Conservation (phyloP, 106 monocot species). For the Platanthera guangdongensis region DNA sequence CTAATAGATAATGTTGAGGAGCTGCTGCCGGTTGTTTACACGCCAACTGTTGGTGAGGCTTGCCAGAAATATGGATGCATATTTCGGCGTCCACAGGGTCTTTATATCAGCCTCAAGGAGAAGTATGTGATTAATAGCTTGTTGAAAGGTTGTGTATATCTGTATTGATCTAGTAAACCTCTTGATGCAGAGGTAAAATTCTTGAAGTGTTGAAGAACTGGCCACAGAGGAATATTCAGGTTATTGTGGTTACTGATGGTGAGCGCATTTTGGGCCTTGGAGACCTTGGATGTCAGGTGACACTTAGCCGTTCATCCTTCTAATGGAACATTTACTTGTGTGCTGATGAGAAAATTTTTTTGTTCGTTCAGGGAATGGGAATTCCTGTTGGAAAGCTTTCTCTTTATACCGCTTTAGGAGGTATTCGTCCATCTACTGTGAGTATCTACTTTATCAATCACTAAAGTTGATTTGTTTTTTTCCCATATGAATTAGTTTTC, state of each 20-base stretch:
- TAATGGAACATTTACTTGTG: not conserved
- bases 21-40: constrained; percentile 83
- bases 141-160: not conserved
- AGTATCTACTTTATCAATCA: constrained; percentile 13
- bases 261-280: constrained; percentile 95
- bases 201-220: constrained; percentile 90
- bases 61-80: constrained; percentile 94
- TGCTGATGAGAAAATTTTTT: no score
- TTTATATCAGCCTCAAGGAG: constrained; percentile 63
- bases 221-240: constrained; percentile 87
- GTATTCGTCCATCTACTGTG: constrained; percentile 95
- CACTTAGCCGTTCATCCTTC: not conserved
- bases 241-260: constrained; percentile 97
- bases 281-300: constrained; percentile 95
- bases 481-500: not conserved
- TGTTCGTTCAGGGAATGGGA: constrained; percentile 52
- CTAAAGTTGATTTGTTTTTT: not conserved
- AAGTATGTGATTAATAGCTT: constrained; percentile 14
- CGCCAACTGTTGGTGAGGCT: constrained; percentile 89
- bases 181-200: constrained; percentile 59
- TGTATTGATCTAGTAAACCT: not conserved
- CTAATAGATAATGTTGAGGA: constrained; percentile 90
- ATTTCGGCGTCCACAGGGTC: constrained; percentile 73
- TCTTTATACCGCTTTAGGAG: constrained; percentile 96
- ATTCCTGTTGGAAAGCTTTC: constrained; percentile 98